Percentiles rank a stretch among this genome's conserved stretches.
phyloP scores from a whole-genome alignment of 2,329 filamentous ascomycete species.

The Ophiostoma novo-ulmi region DNA sequence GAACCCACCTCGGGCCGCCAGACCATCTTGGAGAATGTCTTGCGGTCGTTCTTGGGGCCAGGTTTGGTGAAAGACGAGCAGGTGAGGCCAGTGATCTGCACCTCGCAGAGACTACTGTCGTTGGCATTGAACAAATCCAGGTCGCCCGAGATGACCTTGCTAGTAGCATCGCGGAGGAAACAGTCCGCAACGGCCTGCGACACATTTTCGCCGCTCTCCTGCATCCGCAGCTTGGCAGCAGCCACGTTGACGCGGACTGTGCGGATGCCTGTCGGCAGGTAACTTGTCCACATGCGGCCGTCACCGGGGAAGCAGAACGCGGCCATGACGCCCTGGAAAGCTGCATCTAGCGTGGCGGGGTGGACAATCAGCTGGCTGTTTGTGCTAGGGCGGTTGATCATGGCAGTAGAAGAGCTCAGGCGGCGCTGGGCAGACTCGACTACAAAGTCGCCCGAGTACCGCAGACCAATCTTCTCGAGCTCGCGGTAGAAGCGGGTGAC shows the following conservation, averaged over 20 bases:
- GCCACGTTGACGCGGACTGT: conserved; percentile 23
- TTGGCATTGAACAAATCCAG: conserved; percentile 22
- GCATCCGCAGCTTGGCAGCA: conserved; percentile 18
- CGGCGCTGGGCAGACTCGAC: conserved; percentile 21
- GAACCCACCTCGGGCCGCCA: conserved; percentile 22
- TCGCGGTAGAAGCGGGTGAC: conserved; percentile 23
- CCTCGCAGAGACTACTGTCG: conserved; percentile 21
- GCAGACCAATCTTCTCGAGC: conserved; percentile 22
- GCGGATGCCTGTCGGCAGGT: conserved; percentile 33
- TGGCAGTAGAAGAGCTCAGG: conserved; percentile 11
- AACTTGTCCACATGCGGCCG: conserved; percentile 33
- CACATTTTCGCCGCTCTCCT: not conserved
- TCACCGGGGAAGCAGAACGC: conserved; percentile 35
- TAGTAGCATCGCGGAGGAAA: conserved; percentile 22
- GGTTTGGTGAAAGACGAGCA: conserved; percentile 26
- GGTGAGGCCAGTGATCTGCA: conserved; percentile 22
- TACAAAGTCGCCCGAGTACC: conserved; percentile 25
- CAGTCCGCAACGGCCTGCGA: conserved; percentile 23
- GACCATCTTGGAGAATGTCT: conserved; percentile 22
- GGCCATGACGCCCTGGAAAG: conserved; percentile 36
- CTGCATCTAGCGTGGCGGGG: conserved; percentile 35
- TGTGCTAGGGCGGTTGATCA: conserved; percentile 18
- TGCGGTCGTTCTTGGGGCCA: conserved; percentile 22
- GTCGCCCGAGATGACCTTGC: conserved; percentile 25
- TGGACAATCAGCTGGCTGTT: conserved; percentile 32